Evolutionary conservation across 257 asterid species (phyloP).

Genomic region (Salvia rosmarinus): DNA sequence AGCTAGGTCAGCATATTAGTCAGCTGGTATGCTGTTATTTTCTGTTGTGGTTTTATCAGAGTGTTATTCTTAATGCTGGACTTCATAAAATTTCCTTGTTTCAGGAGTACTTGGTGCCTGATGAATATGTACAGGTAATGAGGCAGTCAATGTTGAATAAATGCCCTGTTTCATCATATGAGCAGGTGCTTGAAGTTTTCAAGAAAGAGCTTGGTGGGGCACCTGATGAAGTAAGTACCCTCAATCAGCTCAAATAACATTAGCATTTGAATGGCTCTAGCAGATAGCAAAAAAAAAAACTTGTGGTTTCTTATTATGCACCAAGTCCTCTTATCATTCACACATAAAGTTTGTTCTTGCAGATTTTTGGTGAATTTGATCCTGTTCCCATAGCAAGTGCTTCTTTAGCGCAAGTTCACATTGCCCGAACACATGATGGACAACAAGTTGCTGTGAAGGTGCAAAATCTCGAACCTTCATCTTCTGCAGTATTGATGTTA

Average conservation of each 20-base stretch:
- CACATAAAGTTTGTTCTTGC: constrained; percentile 31
- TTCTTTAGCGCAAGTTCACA: constrained; percentile 95
- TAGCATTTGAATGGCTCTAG: constrained; percentile 19
- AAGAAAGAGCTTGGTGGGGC: constrained; percentile 90
- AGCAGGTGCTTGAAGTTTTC: constrained; percentile 83
- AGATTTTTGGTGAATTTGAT: constrained; percentile 93
- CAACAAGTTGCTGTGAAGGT: constrained; percentile 98
- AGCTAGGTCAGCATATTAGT: constrained; percentile 93
- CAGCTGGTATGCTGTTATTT: constrained; percentile 77
- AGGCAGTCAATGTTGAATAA: constrained; percentile 88
- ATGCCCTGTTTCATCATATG: constrained; percentile 93
- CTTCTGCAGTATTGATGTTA: constrained; percentile 24
- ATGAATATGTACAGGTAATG: constrained; percentile 83
- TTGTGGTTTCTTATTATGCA: not conserved
- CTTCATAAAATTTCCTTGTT: constrained; percentile 40
- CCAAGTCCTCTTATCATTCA: constrained; percentile 26
- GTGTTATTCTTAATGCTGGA: constrained; percentile 28
- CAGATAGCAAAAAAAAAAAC: not conserved
- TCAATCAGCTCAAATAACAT: constrained; percentile 28
- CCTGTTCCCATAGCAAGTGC: constrained; percentile 96
- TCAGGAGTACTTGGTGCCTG: constrained; percentile 94
- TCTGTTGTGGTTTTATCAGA: not conserved
- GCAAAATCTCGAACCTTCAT: constrained; percentile 26
- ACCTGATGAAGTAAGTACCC: constrained; percentile 77
- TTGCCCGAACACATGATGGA: constrained; percentile 85